Base-by-base conservation (phyloP, 495 filamentous ascomycete species). In the Cudoniella acicularis region DNA sequence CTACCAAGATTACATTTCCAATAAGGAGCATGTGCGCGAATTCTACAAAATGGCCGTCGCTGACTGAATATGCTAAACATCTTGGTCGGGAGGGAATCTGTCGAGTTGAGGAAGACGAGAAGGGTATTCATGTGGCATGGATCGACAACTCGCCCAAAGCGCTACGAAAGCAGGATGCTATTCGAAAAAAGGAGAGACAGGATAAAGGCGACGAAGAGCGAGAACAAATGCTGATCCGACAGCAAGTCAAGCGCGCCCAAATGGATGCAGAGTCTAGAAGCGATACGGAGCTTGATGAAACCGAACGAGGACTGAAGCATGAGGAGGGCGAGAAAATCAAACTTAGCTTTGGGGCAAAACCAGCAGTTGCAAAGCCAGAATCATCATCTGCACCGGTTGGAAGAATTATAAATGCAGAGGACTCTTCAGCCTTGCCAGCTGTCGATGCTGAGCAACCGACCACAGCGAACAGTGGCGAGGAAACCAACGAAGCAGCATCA, bases 21-120 rank as follows among this genome's bases (percentile, higher is more conserved):
- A 89, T 70, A 88, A 89, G 68, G 83, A 92, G 69, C 95, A 98
- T 68, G 78, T 91, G 13, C 95, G 98, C 97, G 86, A 98, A 96
- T 72, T 79, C 91, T 41, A 98, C 94, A 2, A 83, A 84, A 63
- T 98, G 91, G 91, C 81, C 85, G 57, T 76, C 79, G 36, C 74
- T 99, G 55, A 90, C 91, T 2, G 91, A 97, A 61, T 97, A 96
- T 75, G 89, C 86, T 2, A 92, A 94, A 63, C 74, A 87, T 63
- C 72, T 99, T 9, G 90, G 91, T 1, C 73, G 88, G 23, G 91
- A 96, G 68, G 88, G 92, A 0, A 82, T 96, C 27, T 92, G 89
- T 67, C 76, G 86, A 21, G 90, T 97, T 0, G 89, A 95, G 62
- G 94, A 98, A 65, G 88, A 85, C 46, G 92, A 95, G 47, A 92